These are phyloP conservation scores for Jackrogersella minutella DNA, from an alignment of 495 filamentous ascomycete species.

Conservation along the genomic window DNA sequence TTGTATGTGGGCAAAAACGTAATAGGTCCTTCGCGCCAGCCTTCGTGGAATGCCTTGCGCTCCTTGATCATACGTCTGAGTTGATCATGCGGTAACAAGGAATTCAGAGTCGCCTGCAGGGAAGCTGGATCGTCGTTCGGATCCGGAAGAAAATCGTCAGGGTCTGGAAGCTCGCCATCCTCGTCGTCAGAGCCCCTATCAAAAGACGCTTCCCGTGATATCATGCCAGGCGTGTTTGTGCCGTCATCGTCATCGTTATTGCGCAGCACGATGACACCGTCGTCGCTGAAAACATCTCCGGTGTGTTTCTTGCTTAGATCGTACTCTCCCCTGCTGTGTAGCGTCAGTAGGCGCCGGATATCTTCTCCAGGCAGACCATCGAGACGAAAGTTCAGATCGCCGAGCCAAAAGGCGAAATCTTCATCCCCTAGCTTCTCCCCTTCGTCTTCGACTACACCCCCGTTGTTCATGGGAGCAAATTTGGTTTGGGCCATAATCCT, in stretches of 20 bases:
- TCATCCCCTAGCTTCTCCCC: conserved; percentile 83
- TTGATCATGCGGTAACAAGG: conserved; percentile 90
- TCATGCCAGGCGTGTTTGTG: conserved; percentile 40
- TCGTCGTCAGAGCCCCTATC: conserved; percentile 49
- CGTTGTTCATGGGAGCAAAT: conserved; percentile 74
- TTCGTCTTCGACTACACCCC: conserved; percentile 60
- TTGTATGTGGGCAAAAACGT: conserved; percentile 93
- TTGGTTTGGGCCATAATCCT: conserved; percentile 77
- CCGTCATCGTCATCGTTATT: conserved; percentile 51
- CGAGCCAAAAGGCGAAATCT: conserved; percentile 95
- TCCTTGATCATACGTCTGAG: conserved; percentile 75
- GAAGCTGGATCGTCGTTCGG: conserved; percentile 62
- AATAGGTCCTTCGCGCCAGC: conserved; percentile 90
- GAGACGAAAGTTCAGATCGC: conserved; percentile 94
- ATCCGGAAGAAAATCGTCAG: conserved; percentile 63
- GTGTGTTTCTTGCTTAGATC: conserved; percentile 56
- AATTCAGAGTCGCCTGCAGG: conserved; percentile 84
- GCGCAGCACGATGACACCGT: conserved; percentile 51
- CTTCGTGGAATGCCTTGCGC: conserved; percentile 83
- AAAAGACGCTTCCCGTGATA: conserved; percentile 45
- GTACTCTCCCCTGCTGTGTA: conserved; percentile 83
- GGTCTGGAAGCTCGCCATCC: conserved; percentile 56
- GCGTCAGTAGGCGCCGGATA: conserved; percentile 81
- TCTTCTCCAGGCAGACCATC: conserved; percentile 89
- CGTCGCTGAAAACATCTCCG: conserved; percentile 50